Base-by-base conservation (phyloP, 2,329 filamentous ascomycete genomes). In the Aspergillus sclerotialis region DNA sequence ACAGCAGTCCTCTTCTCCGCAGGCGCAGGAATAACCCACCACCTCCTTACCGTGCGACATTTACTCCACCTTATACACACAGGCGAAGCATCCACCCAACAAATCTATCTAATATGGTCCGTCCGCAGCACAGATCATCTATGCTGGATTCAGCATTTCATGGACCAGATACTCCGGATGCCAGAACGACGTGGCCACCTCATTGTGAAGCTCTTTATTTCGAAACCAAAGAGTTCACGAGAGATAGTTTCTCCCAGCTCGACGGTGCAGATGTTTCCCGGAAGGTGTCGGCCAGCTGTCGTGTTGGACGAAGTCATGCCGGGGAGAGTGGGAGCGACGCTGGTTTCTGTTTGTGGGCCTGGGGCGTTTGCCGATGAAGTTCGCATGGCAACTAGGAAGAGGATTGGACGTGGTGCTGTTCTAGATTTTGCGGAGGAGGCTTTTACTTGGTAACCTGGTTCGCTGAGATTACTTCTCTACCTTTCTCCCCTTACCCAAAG, bases 11-110 rank as follows among this genome's bases (percentile, higher is more conserved):
- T 82, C 36, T 81, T 82, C 59, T 78, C 77, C 4, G 78, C 74
- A 30, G 78, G 78, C 34, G 76, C 79, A 17, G 78, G 78, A 34
- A 81, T 82, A 39, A 82, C 78, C 2, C 78, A 82, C 50, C 76
- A 80, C 53, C 65, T 80, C 39, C 67, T 75, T 36, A 76, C 74
- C 56, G 65, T 80, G 13, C 73, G 73, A 41, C 69, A 78, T 36
- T 68, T 82, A 1, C 63, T 82, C 39, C 56, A 63, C 11, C 69
- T 70, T 37, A 70, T 69, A 40, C 56, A 67, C 37, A 60, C 66
- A 15, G 67, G 69, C 41, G 75, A 70, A 9, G 71, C 72, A 25
- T 71, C 75, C 6, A 77, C 75, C 1, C 71, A 72, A 18, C 72
- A 71, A 38, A 69, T 82, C 43, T 67, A 78, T 24, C 70, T 82